phyloP scores from a whole-genome alignment of 2,329 filamentous ascomycete species.

The Ophiostoma pallidulum region DNA sequence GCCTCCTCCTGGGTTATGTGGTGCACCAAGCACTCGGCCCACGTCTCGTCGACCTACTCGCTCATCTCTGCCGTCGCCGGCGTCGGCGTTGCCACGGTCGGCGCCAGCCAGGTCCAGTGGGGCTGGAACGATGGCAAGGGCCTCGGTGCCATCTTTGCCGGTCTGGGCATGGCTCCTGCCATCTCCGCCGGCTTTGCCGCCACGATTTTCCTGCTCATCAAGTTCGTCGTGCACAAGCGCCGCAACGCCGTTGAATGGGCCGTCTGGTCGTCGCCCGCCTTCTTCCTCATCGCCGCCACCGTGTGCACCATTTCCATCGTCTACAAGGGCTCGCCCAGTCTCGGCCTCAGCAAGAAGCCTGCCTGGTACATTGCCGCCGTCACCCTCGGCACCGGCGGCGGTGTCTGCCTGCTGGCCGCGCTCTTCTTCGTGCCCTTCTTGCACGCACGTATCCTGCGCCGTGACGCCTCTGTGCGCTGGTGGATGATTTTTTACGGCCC shows the following conservation, averaged over 20 bases:
- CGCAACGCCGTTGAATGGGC: slow-evolving; percentile 43
- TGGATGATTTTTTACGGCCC: slow-evolving; percentile 55
- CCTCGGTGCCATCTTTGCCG: slow-evolving; percentile 29
- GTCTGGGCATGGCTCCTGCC: slow-evolving; percentile 50
- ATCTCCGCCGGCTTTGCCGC: slow-evolving; percentile 44
- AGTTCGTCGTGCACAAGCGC: slow-evolving; percentile 46
- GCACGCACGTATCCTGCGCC: too few relatives aligned
- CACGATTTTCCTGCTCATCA: slow-evolving; percentile 46
- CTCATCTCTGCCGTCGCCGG: slow-evolving; percentile 51
- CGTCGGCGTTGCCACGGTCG: slow-evolving; percentile 47
- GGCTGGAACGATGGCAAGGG: slow-evolving; percentile 33
- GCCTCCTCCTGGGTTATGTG: slow-evolving; percentile 48
- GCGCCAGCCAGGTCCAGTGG: slow-evolving; percentile 44
- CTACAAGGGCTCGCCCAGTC: too few relatives aligned
- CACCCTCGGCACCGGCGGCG: slow-evolving; percentile 44
- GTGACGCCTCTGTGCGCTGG: too few relatives aligned
- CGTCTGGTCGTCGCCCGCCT: slow-evolving; percentile 43
- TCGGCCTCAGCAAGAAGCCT: too few relatives aligned
- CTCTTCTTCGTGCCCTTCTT: slow-evolving; percentile 43
- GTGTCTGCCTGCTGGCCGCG: too few relatives aligned
- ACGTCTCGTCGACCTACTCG: slow-evolving; percentile 53
- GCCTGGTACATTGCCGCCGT: slow-evolving; percentile 42
- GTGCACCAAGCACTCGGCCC: slow-evolving; percentile 44
- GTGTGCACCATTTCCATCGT: slow-evolving; percentile 54
- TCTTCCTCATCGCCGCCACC: slow-evolving; percentile 45